A percentile compares a stretch with the other conserved stretches of the same genome.
Conservation (phyloP, 1,139 yeast genomes). For the Saccharomycopsis hybrid region DNA sequence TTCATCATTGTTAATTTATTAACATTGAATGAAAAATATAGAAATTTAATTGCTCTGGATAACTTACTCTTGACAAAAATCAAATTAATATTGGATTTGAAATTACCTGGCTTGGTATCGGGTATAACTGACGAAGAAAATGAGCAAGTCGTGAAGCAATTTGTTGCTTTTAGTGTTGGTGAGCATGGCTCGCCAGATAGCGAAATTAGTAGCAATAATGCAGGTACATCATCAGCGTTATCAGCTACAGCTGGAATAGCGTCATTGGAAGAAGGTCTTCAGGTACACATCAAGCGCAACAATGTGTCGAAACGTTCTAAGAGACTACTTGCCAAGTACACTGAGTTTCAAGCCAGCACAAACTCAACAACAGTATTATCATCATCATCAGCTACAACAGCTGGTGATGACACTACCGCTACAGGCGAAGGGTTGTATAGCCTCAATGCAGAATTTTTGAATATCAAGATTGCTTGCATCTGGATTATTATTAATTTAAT, state of each 20-base stretch:
- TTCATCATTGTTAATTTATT: constrained; percentile 54
- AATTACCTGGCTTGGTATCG: constrained; percentile 25
- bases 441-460: constrained; percentile 2
- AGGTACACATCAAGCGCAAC: not conserved
- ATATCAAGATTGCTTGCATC: constrained; percentile 46
- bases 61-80: constrained; percentile 37
- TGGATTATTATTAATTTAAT: constrained; percentile 57
- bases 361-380: not conserved
- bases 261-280: not conserved
- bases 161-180: not conserved
- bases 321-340: not conserved
- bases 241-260: not conserved
- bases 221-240: not conserved
- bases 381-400: not conserved
- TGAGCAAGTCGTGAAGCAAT: not conserved
- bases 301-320: not conserved
- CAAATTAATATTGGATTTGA: constrained; percentile 27
- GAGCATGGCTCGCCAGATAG: too few species aligned
- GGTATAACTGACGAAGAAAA: not conserved
- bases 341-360: not conserved
- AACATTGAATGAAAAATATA: constrained; percentile 44
- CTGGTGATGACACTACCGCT: not conserved
- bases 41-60: constrained; percentile 39
- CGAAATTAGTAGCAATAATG: not conserved
- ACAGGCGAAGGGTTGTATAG: not conserved